Conservation (phyloP, 2,329 filamentous ascomycete genomes). For the Epichloe festucae region DNA sequence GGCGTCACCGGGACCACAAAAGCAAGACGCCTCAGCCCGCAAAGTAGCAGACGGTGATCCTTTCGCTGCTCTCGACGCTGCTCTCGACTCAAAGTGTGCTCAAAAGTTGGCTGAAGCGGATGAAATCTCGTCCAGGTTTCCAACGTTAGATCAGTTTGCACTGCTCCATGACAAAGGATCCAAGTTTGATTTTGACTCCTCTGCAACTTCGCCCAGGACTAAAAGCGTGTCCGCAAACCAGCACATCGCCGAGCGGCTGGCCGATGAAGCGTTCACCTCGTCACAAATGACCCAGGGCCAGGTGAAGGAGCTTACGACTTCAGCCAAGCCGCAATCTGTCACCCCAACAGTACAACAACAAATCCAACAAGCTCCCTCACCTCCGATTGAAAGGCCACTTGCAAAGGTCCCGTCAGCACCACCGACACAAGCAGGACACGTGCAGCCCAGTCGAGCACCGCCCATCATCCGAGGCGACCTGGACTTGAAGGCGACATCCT, state of each 20-base stretch:
- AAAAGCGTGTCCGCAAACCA: conserved; percentile 41
- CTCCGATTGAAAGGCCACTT: conserved; percentile 16
- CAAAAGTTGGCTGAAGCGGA: conserved; percentile 43
- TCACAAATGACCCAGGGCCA: conserved; percentile 15
- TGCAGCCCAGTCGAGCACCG: conserved; percentile 45
- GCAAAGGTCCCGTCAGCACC: conserved; percentile 28
- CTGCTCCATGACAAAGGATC: conserved; percentile 71
- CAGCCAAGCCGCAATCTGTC: conserved; percentile 19
- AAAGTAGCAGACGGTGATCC: conserved; percentile 64
- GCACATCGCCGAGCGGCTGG: conserved; percentile 61
- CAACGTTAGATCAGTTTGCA: conserved; percentile 85
- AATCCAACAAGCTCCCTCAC: conserved; percentile 9
- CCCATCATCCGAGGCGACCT: conserved; percentile 51
- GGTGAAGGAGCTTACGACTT: conserved; percentile 7
- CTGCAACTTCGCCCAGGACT: conserved; percentile 34
- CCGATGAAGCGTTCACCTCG: conserved; percentile 68
- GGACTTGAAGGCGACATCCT: conserved; percentile 45
- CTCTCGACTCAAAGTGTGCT: conserved; percentile 54
- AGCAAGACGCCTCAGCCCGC: conserved; percentile 46
- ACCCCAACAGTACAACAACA: conserved; percentile 15
- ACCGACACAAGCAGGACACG: conserved; percentile 23
- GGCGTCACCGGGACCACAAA: conserved; percentile 25
- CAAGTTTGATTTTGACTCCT: conserved; percentile 70
- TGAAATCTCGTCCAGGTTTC: conserved; percentile 75
- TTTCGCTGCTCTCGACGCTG: conserved; percentile 83